These are phyloP conservation scores for Amanita phalloides DNA, from an alignment of 768 basidiomycete species.

Conservation along the genomic window DNA sequence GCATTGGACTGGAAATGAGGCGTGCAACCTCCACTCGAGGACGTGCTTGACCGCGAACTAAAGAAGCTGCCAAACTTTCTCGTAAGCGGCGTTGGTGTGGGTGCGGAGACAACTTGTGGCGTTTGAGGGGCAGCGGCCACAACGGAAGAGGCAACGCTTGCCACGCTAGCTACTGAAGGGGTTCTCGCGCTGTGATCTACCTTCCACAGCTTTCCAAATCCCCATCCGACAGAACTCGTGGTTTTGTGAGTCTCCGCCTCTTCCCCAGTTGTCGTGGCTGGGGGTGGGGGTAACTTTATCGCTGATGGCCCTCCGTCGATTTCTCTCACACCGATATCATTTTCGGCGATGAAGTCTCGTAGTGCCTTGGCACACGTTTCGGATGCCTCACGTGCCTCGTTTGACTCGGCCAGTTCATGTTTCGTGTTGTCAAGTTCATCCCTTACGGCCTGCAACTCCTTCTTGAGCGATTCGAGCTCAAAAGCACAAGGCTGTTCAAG, in stretches of 20 bases:
- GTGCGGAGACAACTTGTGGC: constrained; percentile 13
- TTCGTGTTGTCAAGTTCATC: constrained; percentile 52
- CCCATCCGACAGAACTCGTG: constrained; percentile 40
- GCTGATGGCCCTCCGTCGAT: constrained; percentile 10
- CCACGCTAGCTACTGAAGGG: constrained; percentile 3
- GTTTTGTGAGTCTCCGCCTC: constrained; percentile 18
- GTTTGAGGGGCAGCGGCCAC: constrained; percentile 16
- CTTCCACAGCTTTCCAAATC: constrained; percentile 55
- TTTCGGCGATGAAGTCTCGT: constrained; percentile 72
- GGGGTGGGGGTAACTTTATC: constrained; percentile 30
- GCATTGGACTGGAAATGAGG: constrained; percentile 24
- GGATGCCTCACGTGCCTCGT: constrained; percentile 80
- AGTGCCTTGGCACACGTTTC: constrained; percentile 78
- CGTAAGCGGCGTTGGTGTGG: constrained; percentile 35
- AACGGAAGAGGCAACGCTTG: constrained; percentile 17
- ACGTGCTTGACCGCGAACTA: constrained; percentile 41
- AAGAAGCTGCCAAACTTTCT: constrained; percentile 69
- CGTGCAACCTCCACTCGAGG: constrained; percentile 23
- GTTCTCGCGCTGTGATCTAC: constrained; percentile 5
- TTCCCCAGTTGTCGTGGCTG: constrained; percentile 26
- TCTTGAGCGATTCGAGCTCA: constrained; percentile 49
- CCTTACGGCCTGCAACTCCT: constrained; percentile 46
- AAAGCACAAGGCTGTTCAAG: constrained; percentile 12
- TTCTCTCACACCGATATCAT: constrained; percentile 41
- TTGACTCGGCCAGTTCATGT: constrained; percentile 63